Percentiles rank a stretch among this genome's conserved stretches.
phyloP scores from a whole-genome alignment of 2,329 filamentous ascomycete genomes.

The Rasamsonia emersonii region DNA sequence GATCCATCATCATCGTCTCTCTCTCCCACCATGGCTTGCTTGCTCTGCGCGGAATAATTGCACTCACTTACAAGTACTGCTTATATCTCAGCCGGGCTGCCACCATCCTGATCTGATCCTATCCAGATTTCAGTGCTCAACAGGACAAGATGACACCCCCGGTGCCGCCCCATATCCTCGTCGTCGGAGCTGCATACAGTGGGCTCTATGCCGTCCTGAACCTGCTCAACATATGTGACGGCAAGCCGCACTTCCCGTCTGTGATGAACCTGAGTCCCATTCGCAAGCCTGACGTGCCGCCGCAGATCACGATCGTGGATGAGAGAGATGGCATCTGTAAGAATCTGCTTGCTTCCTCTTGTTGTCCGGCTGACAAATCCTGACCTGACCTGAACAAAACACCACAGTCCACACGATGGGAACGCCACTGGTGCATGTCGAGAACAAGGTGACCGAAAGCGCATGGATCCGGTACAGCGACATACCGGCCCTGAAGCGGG shows the following conservation, averaged over 20 bases:
- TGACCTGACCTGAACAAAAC: slow-evolving; percentile 2
- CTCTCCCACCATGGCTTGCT: too few relatives aligned
- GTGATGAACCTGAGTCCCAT: background rate
- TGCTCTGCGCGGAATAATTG: too few relatives aligned
- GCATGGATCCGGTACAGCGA: slow-evolving; percentile 63
- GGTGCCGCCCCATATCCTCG: slow-evolving; percentile 45
- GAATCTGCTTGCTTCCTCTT: slow-evolving; percentile 18
- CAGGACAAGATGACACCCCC: too few relatives aligned
- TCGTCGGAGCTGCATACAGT: slow-evolving; percentile 65
- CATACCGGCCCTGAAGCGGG: slow-evolving; percentile 56
- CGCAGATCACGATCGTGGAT: slow-evolving; percentile 67
- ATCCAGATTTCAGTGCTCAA: too few relatives aligned
- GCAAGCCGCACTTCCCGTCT: slow-evolving; percentile 26
- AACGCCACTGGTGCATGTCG: slow-evolving; percentile 62
- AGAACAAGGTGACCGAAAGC: slow-evolving; percentile 53
- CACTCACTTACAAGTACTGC: too few relatives aligned
- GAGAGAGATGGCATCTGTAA: slow-evolving; percentile 77
- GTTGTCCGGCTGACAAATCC: background rate
- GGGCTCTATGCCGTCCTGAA: slow-evolving; percentile 60
- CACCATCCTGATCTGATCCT: too few relatives aligned
- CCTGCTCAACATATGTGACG: slow-evolving; percentile 56
- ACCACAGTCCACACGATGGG: slow-evolving; percentile 59
- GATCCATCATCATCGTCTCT: too few relatives aligned
- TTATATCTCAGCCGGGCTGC: too few relatives aligned
- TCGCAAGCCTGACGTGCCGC: slow-evolving; percentile 38